Conservation (phyloP, 2,329 filamentous ascomycete species). For the Neofusicoccum kwambonambiense region DNA sequence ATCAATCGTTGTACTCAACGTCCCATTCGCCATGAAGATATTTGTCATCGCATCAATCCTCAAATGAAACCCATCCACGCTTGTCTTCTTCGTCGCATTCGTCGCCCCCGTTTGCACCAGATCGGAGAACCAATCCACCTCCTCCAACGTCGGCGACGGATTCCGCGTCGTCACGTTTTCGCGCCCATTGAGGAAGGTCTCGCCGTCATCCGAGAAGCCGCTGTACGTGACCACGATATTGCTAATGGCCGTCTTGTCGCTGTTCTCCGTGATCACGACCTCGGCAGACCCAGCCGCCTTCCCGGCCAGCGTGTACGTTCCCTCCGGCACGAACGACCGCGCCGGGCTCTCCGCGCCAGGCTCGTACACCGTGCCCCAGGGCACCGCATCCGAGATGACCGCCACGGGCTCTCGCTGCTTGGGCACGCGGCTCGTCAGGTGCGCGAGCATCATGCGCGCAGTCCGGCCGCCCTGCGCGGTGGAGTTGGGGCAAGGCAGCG, state of each 20-base stretch:
- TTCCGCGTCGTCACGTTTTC: conserved; percentile 35
- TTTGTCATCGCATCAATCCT: conserved; percentile 41
- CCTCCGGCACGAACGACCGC: not conserved
- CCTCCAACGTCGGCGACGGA: conserved; percentile 25
- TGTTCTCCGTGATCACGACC: conserved; percentile 22
- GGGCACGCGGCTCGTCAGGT: conserved; percentile 35
- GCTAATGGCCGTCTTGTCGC: conserved; percentile 17
- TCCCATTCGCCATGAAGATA: conserved; percentile 44
- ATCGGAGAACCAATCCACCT: conserved; percentile 42
- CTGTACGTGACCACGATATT: conserved; percentile 37
- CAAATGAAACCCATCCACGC: conserved; percentile 41
- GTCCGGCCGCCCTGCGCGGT: conserved; percentile 40
- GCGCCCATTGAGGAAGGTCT: conserved; percentile 32
- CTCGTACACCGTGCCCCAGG: conserved; percentile 37
- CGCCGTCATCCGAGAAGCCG: conserved; percentile 39
- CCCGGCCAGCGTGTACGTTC: conserved; percentile 22
- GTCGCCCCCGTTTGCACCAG: conserved; percentile 33
- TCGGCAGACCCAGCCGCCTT: conserved; percentile 21
- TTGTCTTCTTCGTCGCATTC: conserved; percentile 40
- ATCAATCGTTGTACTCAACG: conserved; percentile 39
- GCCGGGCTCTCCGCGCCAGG: conserved; percentile 20
- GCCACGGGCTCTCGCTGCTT: conserved; percentile 23
- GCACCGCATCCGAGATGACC: conserved; percentile 30
- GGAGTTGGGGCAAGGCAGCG: conserved; percentile 42
- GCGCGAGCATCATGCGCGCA: conserved; percentile 45